Evolutionary conservation across 2,329 filamentous ascomycete species (phyloP).

Genomic region (Fusarium sp.): DNA sequence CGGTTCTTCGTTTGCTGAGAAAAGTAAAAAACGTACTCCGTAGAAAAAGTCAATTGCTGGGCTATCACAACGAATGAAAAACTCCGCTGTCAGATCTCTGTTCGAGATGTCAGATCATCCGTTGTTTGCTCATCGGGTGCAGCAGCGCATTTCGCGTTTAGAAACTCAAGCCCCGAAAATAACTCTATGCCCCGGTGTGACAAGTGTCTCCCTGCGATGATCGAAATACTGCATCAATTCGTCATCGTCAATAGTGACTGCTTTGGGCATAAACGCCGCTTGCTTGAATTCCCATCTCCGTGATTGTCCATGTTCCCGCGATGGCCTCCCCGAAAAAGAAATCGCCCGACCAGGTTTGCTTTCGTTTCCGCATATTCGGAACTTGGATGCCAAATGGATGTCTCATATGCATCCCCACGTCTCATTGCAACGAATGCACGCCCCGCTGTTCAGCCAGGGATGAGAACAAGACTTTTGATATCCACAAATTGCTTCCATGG

Average conservation of each 20-base stretch:
- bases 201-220: neutral
- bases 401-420: conserved; percentile 5
- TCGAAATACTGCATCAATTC: neutral
- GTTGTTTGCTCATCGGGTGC: conserved; percentile 15
- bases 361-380: conserved; percentile 17
- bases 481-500: conserved; percentile 18
- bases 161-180: neutral
- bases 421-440: conserved; percentile 6
- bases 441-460: neutral
- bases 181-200: neutral
- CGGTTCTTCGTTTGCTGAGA: neutral
- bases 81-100: neutral
- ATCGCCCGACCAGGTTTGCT: conserved; percentile 2
- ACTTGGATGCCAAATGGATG: neutral
- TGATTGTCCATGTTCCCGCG: neutral
- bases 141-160: conserved; percentile 15
- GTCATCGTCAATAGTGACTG: conserved; percentile 20
- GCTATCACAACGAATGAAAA: neutral
- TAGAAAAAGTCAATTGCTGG: neutral
- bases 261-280: conserved; percentile 13
- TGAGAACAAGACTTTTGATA: neutral
- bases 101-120: neutral
- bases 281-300: neutral
- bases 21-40: neutral
- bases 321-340: neutral